phyloP scores from a whole-genome alignment of 1,139 yeast species.

The Zygoascus sp. region DNA sequence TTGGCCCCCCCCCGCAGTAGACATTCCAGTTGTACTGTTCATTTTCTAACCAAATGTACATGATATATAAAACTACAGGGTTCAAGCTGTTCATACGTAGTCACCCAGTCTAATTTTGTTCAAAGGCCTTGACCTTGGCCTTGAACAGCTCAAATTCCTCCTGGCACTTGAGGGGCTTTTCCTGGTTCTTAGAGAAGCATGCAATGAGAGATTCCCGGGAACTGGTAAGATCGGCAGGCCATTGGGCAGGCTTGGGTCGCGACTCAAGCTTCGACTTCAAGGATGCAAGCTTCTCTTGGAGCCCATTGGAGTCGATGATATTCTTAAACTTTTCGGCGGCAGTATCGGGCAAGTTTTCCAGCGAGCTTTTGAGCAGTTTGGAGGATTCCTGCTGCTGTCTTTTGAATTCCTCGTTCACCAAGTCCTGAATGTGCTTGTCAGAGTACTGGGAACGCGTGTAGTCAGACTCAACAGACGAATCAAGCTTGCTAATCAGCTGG shows the following conservation, averaged over 20 bases:
- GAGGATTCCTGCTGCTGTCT: constrained; percentile 59
- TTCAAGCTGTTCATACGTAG: too few relatives aligned
- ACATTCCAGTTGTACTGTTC: too few relatives aligned
- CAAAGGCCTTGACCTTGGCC: constrained; percentile 10
- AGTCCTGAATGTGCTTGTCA: constrained; percentile 71
- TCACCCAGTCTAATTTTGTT: too few relatives aligned
- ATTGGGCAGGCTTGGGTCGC: constrained; percentile 36
- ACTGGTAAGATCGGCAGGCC: constrained; percentile 36
- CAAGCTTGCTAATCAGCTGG: constrained; percentile 64
- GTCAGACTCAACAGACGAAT: constrained; percentile 68
- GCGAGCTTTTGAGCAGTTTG: constrained; percentile 48
- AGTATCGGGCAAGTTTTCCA: constrained; percentile 23
- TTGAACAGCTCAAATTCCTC: constrained; percentile 76
- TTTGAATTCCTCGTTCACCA: constrained; percentile 63
- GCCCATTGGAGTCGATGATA: constrained; percentile 26
- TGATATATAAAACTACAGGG: neutral
- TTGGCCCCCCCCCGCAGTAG: too few relatives aligned
- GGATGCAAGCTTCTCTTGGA: constrained; percentile 42
- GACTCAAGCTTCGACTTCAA: constrained; percentile 39
- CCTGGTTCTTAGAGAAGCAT: constrained; percentile 67
- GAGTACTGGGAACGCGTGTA: constrained; percentile 76
- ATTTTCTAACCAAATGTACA: too few relatives aligned
- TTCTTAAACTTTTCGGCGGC: constrained; percentile 37
- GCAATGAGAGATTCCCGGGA: constrained; percentile 56
- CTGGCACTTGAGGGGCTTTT: constrained; percentile 81